Base-by-base conservation (phyloP, 371 early-diverging fungal genomes). In the Dinochytrium kinnereticum region DNA sequence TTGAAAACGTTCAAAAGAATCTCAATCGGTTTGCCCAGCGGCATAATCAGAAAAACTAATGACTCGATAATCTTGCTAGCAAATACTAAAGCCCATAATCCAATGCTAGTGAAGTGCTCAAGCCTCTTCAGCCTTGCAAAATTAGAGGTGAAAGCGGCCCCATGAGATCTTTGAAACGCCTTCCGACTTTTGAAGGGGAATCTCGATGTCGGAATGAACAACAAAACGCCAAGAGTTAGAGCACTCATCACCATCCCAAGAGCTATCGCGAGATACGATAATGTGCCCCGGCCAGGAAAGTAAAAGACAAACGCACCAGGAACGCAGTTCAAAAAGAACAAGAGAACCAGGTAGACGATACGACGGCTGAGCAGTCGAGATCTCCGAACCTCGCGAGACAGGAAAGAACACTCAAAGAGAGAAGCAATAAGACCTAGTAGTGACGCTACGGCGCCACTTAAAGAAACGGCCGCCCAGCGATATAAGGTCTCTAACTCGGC, bases 1-100 rank as follows among this genome's bases (percentile, higher is more conserved):
- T 39, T 51, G 21, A 82, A 34, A 37, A 24, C 80, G 79, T 91
- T 85, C 7, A 88, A 88, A 76, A 90, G 89, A 26, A 68, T 59
- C 34, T 55, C 24, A 72, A 95, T 84, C 1, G 94, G 91, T 77
- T 93, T 95, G 76, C 91, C 92, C 81, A 94, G 92, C 90, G 78
- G 92, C 94, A 93, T 77, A 78, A 93, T 88, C 92, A 95, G 91
- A 65, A 93, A 86, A 0, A 86, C 78, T 33, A 95, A 86, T 0
- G 94, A 91, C 57, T 1, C 89, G 66, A 93, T 76, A 44, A 92
- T 81, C 78, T 96, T 96, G 86, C 91, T 90, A 0, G 86, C 70
- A 75, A 94, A 93, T 0, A 95, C 90, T 49, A 88, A 83, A 0
- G 83, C 73, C 96, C 96, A 95, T 51, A 96, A 80, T 44, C 83